Percentiles rank a stretch among this genome's conserved stretches.
These are phyloP conservation scores for Starmerella davenportii DNA, from an alignment of 805 yeast genomes.

Conservation along the genomic window DNA sequence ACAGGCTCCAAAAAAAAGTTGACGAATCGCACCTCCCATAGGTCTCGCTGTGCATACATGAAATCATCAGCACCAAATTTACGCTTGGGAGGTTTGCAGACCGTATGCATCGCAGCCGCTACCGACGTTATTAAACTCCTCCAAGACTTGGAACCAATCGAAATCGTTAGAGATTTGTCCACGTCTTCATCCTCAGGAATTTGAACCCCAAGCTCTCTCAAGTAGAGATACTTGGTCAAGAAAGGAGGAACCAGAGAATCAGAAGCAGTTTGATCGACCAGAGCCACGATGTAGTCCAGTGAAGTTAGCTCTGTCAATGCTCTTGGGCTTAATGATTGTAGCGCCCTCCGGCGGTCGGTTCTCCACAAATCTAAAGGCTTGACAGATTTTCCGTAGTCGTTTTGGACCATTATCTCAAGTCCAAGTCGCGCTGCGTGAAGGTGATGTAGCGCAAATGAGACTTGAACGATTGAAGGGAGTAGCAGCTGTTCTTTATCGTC, in stretches of 20 bases:
- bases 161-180: slow-evolving; percentile 1
- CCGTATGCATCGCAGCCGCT: slow-evolving; percentile 2
- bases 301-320: slow-evolving; percentile 7
- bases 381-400: slow-evolving; percentile 10
- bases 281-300: slow-evolving; percentile 6
- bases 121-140: slow-evolving; percentile 2
- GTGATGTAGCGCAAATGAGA: slow-evolving; percentile 10
- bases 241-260: slow-evolving; percentile 2
- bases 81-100: slow-evolving; percentile 3
- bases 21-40: slow-evolving; percentile 6
- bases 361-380: slow-evolving; percentile 7
- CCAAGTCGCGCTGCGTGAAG: slow-evolving; percentile 12
- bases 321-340: slow-evolving; percentile 10
- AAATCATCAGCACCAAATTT: slow-evolving; percentile 4
- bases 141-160: slow-evolving; percentile 7
- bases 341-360: background rate
- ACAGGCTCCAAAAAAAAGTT: slow-evolving; percentile 2
- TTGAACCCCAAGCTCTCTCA: background rate
- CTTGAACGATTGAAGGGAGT: slow-evolving; percentile 7
- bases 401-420: slow-evolving; percentile 13
- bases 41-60: slow-evolving; percentile 5
- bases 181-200: background rate
- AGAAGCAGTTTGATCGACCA: background rate
- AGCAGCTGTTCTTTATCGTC: slow-evolving; percentile 11
- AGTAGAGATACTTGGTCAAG: background rate